These are phyloP conservation scores for Podospora pseudopauciseta DNA, from an alignment of 495 filamentous ascomycete genomes.

Conservation along the genomic window DNA sequence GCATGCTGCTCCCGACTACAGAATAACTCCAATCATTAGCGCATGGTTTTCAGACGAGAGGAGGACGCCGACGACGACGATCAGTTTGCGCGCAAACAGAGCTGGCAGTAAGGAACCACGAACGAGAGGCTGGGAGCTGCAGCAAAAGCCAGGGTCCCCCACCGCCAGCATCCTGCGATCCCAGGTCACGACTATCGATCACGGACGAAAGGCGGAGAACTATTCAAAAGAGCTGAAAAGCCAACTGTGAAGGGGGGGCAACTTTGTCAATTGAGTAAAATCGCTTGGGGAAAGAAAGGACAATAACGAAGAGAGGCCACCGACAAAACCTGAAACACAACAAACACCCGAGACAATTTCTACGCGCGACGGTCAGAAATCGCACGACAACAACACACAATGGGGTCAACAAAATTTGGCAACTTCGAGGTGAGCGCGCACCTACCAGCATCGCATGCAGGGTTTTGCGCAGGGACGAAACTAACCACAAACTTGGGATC, in stretches of 20 bases:
- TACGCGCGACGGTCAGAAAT: slow-evolving; percentile 5
- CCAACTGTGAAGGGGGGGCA: neutral
- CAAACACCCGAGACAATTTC: neutral
- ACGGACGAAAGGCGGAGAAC: neutral
- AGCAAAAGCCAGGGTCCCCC: neutral
- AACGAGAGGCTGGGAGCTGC: neutral
- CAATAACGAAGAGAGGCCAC: neutral
- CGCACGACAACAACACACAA: slow-evolving; percentile 19
- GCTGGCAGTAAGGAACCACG: neutral
- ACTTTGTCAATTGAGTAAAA: neutral
- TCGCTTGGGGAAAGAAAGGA: neutral
- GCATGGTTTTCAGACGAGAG: neutral
- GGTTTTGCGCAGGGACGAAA: neutral
- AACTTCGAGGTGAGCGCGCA: slow-evolving; percentile 74
- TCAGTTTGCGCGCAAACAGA: neutral
- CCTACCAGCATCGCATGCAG: neutral
- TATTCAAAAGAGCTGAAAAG: neutral
- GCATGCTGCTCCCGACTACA: neutral
- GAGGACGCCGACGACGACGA: neutral
- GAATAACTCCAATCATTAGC: neutral
- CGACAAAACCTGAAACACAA: neutral
- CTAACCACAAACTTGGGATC: slow-evolving; percentile 24
- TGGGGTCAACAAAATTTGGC: slow-evolving; percentile 74
- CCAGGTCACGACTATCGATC: neutral
- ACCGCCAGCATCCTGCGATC: neutral